A percentile compares a stretch with the other conserved stretches of the same genome.
These are phyloP conservation scores for Ustilago hordei DNA, from an alignment of 1,284 basidiomycete genomes.

Conservation along the genomic window DNA sequence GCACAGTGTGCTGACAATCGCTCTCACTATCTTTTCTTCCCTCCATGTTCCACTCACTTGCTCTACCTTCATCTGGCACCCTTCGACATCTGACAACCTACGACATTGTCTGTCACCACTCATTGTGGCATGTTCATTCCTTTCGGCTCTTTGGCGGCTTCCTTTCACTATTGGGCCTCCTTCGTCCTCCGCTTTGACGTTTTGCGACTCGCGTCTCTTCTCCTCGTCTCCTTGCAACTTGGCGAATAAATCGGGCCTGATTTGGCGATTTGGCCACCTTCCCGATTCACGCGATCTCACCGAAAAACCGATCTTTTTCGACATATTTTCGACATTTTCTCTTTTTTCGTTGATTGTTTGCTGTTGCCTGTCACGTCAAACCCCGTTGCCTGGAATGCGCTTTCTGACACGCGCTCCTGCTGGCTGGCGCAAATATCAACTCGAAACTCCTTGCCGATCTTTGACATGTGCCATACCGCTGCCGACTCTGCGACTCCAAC, in stretches of 20 bases:
- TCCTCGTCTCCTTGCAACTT: not conserved
- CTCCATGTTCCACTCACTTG: not conserved
- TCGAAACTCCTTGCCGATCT: constrained; percentile 27
- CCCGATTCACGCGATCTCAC: not conserved
- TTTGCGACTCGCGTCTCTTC: constrained; percentile 16
- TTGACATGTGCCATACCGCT: constrained; percentile 26
- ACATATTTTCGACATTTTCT: not conserved
- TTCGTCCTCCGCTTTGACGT: constrained; percentile 23
- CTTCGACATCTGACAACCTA: not conserved
- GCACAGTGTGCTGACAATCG: not conserved
- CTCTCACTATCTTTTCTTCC: not conserved
- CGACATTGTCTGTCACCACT: not conserved
- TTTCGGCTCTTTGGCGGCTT: constrained; percentile 19
- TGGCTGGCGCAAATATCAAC: constrained; percentile 4
- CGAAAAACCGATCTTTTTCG: constrained; percentile 2
- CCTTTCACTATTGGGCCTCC: constrained; percentile 16
- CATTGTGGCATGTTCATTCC: constrained; percentile 14
- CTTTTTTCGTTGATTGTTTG: constrained; percentile 2
- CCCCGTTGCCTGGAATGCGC: constrained; percentile 41
- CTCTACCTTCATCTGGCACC: not conserved
- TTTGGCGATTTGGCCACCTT: not conserved
- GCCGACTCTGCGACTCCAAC: not conserved
- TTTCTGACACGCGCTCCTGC: constrained; percentile 21
- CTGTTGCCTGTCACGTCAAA: constrained; percentile 11
- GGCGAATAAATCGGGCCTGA: constrained; percentile 22